A percentile compares a stretch with the other conserved stretches of the same genome.
These are phyloP conservation scores for Ceratocystis destructans DNA, from an alignment of 2,329 filamentous ascomycete genomes.

Conservation along the genomic window DNA sequence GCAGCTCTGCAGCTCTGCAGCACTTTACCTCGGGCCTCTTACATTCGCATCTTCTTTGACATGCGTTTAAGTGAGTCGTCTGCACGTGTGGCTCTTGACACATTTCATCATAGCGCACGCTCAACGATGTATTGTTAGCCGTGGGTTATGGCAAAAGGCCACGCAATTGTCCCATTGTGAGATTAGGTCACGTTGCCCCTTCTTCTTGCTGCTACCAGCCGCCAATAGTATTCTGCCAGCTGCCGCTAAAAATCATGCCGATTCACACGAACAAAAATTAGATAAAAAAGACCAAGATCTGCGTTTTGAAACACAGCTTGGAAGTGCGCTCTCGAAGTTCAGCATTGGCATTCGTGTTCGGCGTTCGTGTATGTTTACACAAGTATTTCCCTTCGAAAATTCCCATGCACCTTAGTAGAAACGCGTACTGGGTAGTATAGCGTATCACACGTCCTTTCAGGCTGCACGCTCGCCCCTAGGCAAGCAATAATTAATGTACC, in stretches of 20 bases:
- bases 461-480: too few species aligned
- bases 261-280: not conserved
- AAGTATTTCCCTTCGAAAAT: not conserved
- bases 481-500: too few species aligned
- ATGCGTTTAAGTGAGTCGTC: not conserved
- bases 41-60: not conserved
- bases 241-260: not conserved
- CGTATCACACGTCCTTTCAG: not conserved
- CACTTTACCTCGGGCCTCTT: not conserved
- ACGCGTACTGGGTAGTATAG: not conserved
- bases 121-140: not conserved
- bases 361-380: not conserved
- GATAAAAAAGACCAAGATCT: not conserved
- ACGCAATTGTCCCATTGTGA: not conserved
- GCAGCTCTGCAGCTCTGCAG: not conserved
- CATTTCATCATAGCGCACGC: not conserved
- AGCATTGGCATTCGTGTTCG: not conserved
- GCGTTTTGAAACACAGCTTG: not conserved
- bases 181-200: not conserved
- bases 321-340: not conserved
- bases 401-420: not conserved
- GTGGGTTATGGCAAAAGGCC: too few species aligned
- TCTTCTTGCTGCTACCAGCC: not conserved
- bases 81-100: constrained; percentile 3
- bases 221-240: not conserved